These are phyloP conservation scores for Thraustotheca clavata DNA, from an alignment of 352 stramenopile genomes.

Conservation along the genomic window DNA sequence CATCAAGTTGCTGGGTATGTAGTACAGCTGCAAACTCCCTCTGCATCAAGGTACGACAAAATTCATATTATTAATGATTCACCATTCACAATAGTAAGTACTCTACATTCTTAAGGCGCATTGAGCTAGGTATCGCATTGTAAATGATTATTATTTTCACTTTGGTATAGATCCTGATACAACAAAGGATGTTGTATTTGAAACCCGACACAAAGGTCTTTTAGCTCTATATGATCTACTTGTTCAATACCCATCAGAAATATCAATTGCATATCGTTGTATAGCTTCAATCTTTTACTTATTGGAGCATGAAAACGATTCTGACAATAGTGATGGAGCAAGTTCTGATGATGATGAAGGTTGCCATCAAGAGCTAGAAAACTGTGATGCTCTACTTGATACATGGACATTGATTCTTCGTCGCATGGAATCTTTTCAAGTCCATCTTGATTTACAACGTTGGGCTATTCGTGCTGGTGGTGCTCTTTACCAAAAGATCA, in stretches of 20 bases:
- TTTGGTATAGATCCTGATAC: background rate
- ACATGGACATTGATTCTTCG: background rate
- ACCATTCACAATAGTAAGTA: background rate
- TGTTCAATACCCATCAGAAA: conserved; percentile 1
- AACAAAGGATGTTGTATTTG: conserved; percentile 14
- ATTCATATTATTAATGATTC: background rate
- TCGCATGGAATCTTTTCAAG: conserved; percentile 10
- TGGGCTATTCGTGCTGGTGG: conserved; percentile 1
- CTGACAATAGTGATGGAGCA: background rate
- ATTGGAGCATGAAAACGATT: background rate
- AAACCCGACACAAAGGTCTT: background rate
- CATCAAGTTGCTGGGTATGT: background rate
- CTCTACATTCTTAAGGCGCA: background rate
- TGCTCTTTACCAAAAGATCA: background rate
- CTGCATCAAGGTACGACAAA: background rate
- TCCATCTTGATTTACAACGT: conserved; percentile 10
- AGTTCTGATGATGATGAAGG: conserved; percentile 6
- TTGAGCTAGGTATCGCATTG: background rate
- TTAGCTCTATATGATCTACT: background rate
- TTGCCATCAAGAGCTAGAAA: background rate
- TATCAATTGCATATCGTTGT: background rate
- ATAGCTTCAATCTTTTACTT: background rate
- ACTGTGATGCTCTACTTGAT: conserved; percentile 1
- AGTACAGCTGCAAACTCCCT: background rate
- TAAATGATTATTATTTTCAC: background rate